A percentile compares a stretch with the other conserved stretches of the same genome.
Conservation (phyloP, 148 eudicot genomes). For the Diospyros kaki region DNA sequence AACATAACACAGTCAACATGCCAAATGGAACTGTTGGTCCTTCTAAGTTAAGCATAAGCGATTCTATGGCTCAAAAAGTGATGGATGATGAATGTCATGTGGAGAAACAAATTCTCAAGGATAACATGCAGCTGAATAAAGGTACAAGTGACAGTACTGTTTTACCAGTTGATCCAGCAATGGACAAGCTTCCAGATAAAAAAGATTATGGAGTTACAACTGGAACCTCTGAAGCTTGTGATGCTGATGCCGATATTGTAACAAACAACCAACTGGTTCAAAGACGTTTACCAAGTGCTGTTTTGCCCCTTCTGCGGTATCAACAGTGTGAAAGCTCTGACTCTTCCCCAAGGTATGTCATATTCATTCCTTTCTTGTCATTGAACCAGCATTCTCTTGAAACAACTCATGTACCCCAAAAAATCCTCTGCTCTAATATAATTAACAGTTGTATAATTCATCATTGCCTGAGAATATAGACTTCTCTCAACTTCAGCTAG, state of each 20-base stretch:
- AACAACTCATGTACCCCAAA: not conserved
- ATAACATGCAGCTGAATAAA: conserved; percentile 23
- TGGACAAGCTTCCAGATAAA: conserved; percentile 31
- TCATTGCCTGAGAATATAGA: not conserved
- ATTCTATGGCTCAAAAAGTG: conserved; percentile 27
- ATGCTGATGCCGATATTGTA: conserved; percentile 22
- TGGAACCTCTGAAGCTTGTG: conserved; percentile 31
- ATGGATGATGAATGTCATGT: conserved; percentile 35
- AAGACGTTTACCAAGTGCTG: conserved; percentile 50
- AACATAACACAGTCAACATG: conserved; percentile 30
- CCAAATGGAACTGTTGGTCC: conserved; percentile 36
- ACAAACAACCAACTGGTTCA: conserved; percentile 41
- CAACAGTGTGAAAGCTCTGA: conserved; percentile 78
- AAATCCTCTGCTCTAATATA: not conserved
- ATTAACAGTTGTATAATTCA: not conserved
- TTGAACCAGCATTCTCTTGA: not conserved
- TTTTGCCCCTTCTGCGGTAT: conserved; percentile 50
- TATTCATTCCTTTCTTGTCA: conserved; percentile 7
- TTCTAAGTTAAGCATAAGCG: conserved; percentile 37
- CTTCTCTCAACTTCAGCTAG: not conserved
- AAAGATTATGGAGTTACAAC: conserved; percentile 27
- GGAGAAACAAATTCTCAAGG: conserved; percentile 32
- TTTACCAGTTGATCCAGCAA: conserved; percentile 34
- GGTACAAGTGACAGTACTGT: conserved; percentile 28
- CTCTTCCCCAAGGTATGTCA: conserved; percentile 68